phyloP scores from a whole-genome alignment of 768 basidiomycete species.

The Leucocoprinus leucothites region DNA sequence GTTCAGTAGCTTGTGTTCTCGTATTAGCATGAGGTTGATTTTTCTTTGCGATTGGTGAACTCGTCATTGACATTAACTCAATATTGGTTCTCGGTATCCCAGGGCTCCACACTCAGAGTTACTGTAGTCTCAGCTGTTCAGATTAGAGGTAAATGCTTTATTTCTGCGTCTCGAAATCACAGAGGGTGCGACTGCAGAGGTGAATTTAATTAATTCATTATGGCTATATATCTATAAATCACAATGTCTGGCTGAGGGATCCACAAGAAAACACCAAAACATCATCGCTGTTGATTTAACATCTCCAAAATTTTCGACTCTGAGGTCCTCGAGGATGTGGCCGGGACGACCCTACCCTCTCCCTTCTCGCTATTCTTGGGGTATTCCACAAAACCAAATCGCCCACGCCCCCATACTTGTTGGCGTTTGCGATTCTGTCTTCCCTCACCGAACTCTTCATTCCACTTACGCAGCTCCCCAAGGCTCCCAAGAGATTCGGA shows the following conservation, averaged over 20 bases:
- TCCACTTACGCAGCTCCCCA: slow-evolving; percentile 80
- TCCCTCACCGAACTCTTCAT: slow-evolving; percentile 92
- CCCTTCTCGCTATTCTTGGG: slow-evolving; percentile 26
- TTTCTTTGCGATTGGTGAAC: too few relatives aligned
- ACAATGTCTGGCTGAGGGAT: neutral
- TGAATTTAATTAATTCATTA: too few relatives aligned
- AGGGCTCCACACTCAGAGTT: too few relatives aligned
- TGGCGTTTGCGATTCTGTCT: slow-evolving; percentile 58
- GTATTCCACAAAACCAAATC: slow-evolving; percentile 78
- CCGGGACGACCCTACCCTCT: slow-evolving; percentile 41
- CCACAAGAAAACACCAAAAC: neutral
- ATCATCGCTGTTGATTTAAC: neutral
- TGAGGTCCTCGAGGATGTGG: slow-evolving; percentile 5
- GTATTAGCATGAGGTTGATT: too few relatives aligned
- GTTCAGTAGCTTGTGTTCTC: too few relatives aligned
- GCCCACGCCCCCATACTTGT: slow-evolving; percentile 83
- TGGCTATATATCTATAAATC: slow-evolving; percentile 3
- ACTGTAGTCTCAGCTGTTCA: too few relatives aligned
- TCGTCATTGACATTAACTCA: too few relatives aligned
- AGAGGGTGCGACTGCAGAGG: too few relatives aligned
- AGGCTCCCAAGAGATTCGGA: slow-evolving; percentile 80
- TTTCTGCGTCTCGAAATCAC: too few relatives aligned
- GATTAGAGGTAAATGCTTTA: too few relatives aligned
- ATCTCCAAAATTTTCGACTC: slow-evolving; percentile 7
- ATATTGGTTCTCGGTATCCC: too few relatives aligned